Evolutionary conservation across 2,329 filamentous ascomycete genomes (phyloP), one percentile per base, ranked within the genome.

Genomic region (Tympanopsis confertula): DNA sequence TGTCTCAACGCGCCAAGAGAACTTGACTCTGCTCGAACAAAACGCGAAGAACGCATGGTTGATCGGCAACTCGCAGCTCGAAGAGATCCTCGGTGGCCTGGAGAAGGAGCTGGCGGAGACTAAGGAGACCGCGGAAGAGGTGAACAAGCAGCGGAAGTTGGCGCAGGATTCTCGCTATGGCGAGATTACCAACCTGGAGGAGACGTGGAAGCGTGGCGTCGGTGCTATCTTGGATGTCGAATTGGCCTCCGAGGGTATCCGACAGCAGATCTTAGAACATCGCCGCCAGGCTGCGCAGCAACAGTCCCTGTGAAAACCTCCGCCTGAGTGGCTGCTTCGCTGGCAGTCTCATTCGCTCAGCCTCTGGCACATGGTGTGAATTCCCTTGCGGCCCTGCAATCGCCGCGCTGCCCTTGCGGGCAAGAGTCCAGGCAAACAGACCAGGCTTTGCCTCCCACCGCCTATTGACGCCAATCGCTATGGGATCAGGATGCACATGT

Each of bases 1-100:
- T 26, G 42, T 51, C 5, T 39, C 44, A 12, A 43, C 46, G 14
- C 48, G 49, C 2, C 58, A 70, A 37, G 67, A 69, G 32, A 76
- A 80, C 46, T 63, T 82, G 19, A 57, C 65, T 1, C 57, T 82
- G 32, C 61, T 82, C 32, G 75, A 80, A 47, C 69, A 70, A 24
- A 73, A 71, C 47, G 78, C 77, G 43, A 78, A 78, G 57, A 82
- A 82, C 47, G 71, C 74, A 19, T 82, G 78, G 77, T 56, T 82
- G 46, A 67, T 82, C 30, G 69, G 70, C 17, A 82, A 82, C 46
- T 65, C 68, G 19, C 69, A 77, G 46, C 50, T 78, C 19, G 78
- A 82, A 52, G 67, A 71, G 35, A 62, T 74, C 4, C 52, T 82
- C 38, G 65, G 65, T 39, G 55, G 50, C 33, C 48, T 79, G 39